Percentiles rank a stretch among this genome's conserved stretches.
These are phyloP conservation scores for Paecilomyces dactylethromorphus DNA, from an alignment of 2,329 filamentous ascomycete species.

Conservation along the genomic window DNA sequence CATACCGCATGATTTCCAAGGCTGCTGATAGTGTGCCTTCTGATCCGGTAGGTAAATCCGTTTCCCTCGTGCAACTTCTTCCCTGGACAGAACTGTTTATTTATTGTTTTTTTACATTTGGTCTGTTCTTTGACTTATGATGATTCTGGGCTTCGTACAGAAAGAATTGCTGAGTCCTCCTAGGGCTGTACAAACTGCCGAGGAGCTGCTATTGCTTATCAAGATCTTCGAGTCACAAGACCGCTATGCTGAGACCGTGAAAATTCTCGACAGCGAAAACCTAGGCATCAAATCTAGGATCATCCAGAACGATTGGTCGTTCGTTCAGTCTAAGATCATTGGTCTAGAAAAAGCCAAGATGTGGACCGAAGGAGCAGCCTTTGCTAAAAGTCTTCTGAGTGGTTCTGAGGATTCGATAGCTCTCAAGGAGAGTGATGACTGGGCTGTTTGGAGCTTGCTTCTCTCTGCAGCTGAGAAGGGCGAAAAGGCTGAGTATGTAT, in stretches of 20 bases:
- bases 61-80: neutral
- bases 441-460: slow-evolving; percentile 40
- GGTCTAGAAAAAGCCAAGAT: slow-evolving; percentile 28
- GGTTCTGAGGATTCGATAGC: slow-evolving; percentile 22
- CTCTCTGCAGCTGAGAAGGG: slow-evolving; percentile 26
- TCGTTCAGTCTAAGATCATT: slow-evolving; percentile 32
- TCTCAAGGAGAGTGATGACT: slow-evolving; percentile 37
- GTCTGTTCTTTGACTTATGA: slow-evolving; percentile 8
- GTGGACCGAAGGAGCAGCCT: slow-evolving; percentile 33
- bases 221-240: slow-evolving; percentile 38
- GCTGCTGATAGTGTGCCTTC: slow-evolving; percentile 38
- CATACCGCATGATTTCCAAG: slow-evolving; percentile 44
- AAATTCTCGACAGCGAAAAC: slow-evolving; percentile 36
- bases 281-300: slow-evolving; percentile 36
- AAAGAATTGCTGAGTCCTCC: slow-evolving; percentile 33
- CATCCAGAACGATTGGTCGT: slow-evolving; percentile 38
- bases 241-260: slow-evolving; percentile 32
- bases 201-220: slow-evolving; percentile 40
- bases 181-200: slow-evolving; percentile 39
- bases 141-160: slow-evolving; percentile 20
- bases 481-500: slow-evolving; percentile 26
- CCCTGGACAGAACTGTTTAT: neutral
- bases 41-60: slow-evolving; percentile 31
- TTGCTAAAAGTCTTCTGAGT: slow-evolving; percentile 29
- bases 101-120: slow-evolving; percentile 2